Evolutionary conservation across 495 filamentous ascomycete genomes (phyloP).

Genomic region (Neurospora sp.): DNA sequence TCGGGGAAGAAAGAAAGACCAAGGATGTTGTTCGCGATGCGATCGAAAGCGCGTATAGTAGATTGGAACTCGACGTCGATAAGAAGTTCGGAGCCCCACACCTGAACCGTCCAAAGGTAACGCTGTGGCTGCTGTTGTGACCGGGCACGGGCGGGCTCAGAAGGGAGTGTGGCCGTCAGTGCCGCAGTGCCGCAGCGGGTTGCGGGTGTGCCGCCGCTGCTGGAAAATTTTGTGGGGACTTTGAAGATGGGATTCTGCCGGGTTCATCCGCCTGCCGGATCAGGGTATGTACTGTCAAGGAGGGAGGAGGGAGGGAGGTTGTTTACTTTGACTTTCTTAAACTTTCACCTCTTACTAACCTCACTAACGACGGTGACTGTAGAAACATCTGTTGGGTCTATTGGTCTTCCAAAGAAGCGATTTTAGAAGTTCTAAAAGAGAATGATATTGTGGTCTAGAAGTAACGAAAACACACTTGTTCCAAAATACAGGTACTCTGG

Average conservation of each 20-base stretch:
- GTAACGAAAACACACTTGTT: not conserved
- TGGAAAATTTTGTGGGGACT: not conserved
- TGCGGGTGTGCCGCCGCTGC: not conserved
- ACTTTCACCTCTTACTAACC: not conserved
- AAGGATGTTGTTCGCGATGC: not conserved
- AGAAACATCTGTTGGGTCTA: not conserved
- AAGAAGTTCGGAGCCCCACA: not conserved
- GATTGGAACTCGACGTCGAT: not conserved
- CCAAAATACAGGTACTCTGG: not conserved
- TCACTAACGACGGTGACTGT: not conserved
- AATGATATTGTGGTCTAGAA: not conserved
- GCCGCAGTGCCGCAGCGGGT: not conserved
- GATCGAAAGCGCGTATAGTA: not conserved
- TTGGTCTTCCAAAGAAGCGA: not conserved
- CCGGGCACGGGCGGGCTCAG: not conserved
- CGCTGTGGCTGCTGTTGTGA: not conserved
- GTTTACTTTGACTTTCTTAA: not conserved
- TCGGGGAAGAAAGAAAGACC: not conserved
- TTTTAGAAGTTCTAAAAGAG: not conserved
- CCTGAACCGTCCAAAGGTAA: not conserved
- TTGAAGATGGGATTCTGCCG: not conserved
- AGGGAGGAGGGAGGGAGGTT: not conserved
- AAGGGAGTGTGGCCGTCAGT: not conserved
- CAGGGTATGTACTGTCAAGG: not conserved
- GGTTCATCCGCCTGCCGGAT: not conserved